Evolutionary conservation across 2,329 filamentous ascomycete genomes (phyloP).

Genomic region (Plectosphaerella cucumerina): DNA sequence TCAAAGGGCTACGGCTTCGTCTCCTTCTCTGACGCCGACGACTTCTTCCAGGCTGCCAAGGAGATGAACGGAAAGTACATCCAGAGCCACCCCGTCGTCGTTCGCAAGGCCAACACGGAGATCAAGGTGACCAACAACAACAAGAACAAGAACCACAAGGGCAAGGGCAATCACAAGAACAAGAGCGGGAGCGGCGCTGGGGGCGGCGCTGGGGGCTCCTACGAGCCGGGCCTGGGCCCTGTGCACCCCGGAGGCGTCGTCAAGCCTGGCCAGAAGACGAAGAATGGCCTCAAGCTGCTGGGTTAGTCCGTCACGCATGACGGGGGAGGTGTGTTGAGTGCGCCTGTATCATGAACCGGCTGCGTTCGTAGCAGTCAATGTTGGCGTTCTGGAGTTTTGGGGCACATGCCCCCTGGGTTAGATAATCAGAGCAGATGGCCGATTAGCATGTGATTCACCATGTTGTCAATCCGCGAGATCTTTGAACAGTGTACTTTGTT

Average conservation of each 20-base stretch:
- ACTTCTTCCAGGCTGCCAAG: constrained; percentile 93
- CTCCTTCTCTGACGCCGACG: constrained; percentile 90
- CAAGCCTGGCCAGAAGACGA: constrained; percentile 64
- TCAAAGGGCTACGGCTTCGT: constrained; percentile 96
- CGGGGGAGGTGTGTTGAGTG: no score
- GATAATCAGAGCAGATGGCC: no score
- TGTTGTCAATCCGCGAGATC: no score
- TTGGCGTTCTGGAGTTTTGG: no score
- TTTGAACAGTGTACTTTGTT: no score
- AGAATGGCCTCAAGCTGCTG: constrained; percentile 58
- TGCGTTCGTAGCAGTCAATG: no score
- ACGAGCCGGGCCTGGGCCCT: constrained; percentile 49
- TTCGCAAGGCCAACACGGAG: constrained; percentile 87
- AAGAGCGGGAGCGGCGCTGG: constrained; percentile 30
- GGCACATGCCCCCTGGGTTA: no score
- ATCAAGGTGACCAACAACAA: constrained; percentile 73
- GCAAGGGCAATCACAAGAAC: constrained; percentile 26
- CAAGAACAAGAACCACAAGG: constrained; percentile 36
- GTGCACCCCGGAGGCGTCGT: constrained; percentile 47
- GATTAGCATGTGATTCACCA: no score
- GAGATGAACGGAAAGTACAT: constrained; percentile 99
- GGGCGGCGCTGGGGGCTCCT: constrained; percentile 30
- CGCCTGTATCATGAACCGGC: no score
- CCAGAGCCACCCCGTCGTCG: constrained; percentile 86
- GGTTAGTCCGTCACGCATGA: constrained; percentile 43